These are phyloP conservation scores for Hymenoscyphus fructigenus DNA, from an alignment of 2,329 filamentous ascomycete species.

Conservation along the genomic window DNA sequence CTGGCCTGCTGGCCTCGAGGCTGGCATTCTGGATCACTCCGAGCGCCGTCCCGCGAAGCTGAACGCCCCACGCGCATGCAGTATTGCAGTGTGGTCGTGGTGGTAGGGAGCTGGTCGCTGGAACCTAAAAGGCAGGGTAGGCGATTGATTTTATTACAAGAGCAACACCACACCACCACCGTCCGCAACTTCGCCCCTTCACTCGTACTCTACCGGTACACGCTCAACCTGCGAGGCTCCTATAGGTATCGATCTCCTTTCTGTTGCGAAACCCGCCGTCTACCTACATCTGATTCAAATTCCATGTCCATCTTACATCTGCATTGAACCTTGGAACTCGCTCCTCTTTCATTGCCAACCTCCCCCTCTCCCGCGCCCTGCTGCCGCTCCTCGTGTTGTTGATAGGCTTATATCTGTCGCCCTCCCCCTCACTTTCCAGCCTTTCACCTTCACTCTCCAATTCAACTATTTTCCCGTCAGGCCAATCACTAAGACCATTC, in stretches of 20 bases:
- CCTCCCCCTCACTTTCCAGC: too few relatives aligned
- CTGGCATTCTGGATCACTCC: not conserved
- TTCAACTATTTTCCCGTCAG: not conserved
- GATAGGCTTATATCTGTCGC: too few relatives aligned
- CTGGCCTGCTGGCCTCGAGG: not conserved
- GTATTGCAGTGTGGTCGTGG: not conserved
- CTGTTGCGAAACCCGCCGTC: not conserved
- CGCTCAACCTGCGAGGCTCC: not conserved
- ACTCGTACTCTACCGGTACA: too few relatives aligned
- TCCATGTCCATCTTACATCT: not conserved
- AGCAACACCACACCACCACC: too few relatives aligned
- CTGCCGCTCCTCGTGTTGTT: too few relatives aligned
- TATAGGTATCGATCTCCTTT: not conserved
- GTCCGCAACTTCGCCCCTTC: not conserved
- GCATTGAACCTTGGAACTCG: not conserved
- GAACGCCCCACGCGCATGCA: not conserved
- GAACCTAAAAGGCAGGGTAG: too few relatives aligned
- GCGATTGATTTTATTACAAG: too few relatives aligned
- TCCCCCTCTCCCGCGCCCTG: not conserved
- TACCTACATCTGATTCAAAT: not conserved
- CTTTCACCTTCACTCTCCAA: not conserved
- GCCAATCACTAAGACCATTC: not conserved
- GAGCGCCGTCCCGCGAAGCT: conserved; percentile 2
- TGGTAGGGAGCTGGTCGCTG: not conserved
- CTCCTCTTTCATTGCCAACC: not conserved